Conservation (phyloP, 306 rosid genomes). For the Gynostemma pentaphyllum region DNA sequence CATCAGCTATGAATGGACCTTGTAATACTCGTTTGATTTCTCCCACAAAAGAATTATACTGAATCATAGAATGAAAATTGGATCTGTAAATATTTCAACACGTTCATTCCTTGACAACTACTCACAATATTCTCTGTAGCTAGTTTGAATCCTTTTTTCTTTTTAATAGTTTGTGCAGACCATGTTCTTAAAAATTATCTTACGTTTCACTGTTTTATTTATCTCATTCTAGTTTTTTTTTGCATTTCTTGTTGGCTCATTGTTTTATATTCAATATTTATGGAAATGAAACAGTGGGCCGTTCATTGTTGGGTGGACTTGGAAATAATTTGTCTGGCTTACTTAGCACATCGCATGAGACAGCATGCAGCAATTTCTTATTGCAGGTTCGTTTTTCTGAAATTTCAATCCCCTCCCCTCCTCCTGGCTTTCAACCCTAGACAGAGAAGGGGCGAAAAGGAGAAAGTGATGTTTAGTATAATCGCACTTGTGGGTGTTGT, state of each 20-base stretch:
- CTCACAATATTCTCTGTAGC: not conserved
- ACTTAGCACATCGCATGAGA: constrained; percentile 32
- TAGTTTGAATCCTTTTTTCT: not conserved
- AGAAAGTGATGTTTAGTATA: not conserved
- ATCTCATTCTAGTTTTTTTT: not conserved
- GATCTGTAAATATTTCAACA: not conserved
- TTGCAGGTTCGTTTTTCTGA: constrained; percentile 39
- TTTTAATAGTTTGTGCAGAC: not conserved
- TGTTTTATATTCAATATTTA: not conserved
- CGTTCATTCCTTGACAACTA: not conserved
- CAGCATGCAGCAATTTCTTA: constrained; percentile 29
- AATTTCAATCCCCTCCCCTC: not conserved
- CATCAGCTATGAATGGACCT: not conserved
- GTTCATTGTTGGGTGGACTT: constrained; percentile 48
- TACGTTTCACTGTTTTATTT: not conserved
- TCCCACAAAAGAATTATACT: not conserved
- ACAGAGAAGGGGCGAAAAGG: not conserved
- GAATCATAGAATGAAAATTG: not conserved
- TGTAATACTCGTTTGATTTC: not conserved
- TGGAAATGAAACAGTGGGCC: constrained; percentile 33
- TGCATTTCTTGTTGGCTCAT: not conserved
- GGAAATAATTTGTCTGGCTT: constrained; percentile 34
- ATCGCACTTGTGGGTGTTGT: not conserved
- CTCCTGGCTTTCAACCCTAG: not conserved
- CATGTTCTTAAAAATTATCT: not conserved